These are phyloP conservation scores for Torrubiella hemipterigena DNA, from an alignment of 2,329 filamentous ascomycete species.

Conservation along the genomic window DNA sequence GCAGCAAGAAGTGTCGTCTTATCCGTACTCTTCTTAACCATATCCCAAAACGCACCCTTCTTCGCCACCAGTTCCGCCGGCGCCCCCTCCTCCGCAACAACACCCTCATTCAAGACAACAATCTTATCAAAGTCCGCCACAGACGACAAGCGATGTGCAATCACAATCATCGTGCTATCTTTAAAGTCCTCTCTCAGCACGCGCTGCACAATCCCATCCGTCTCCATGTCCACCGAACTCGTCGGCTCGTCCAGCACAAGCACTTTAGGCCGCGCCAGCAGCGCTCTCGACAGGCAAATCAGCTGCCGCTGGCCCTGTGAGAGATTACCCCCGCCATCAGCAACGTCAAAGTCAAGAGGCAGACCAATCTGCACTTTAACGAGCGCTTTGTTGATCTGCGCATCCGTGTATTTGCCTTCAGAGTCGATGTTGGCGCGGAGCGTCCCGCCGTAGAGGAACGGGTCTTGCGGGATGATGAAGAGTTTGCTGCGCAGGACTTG, in stretches of 20 bases:
- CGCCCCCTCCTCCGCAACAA: conserved; percentile 44
- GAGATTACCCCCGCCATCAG: conserved; percentile 45
- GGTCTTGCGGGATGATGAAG: conserved; percentile 96
- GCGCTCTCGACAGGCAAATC: conserved; percentile 51
- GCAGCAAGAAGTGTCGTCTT: too few relatives aligned
- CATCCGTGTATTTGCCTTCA: conserved; percentile 81
- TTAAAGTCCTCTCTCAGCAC: conserved; percentile 51
- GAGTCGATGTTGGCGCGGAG: conserved; percentile 89
- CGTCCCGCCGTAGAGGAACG: conserved; percentile 83
- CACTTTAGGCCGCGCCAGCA: conserved; percentile 50
- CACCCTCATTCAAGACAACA: conserved; percentile 45
- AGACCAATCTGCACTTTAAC: conserved; percentile 67
- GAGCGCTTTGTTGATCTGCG: conserved; percentile 77
- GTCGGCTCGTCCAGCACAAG: conserved; percentile 63
- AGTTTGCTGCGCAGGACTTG: conserved; percentile 85
- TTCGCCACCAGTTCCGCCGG: conserved; percentile 42
- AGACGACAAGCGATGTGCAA: conserved; percentile 54
- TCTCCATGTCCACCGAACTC: conserved; percentile 55
- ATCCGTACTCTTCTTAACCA: conserved; percentile 4
- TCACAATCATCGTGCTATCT: conserved; percentile 48
- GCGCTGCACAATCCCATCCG: conserved; percentile 52
- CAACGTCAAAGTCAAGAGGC: conserved; percentile 23
- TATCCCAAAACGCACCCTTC: conserved; percentile 12
- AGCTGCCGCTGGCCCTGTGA: conserved; percentile 28
- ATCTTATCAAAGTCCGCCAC: conserved; percentile 57